Conservation (phyloP, 2,329 filamentous ascomycete genomes). For the Fusarium sp. region DNA sequence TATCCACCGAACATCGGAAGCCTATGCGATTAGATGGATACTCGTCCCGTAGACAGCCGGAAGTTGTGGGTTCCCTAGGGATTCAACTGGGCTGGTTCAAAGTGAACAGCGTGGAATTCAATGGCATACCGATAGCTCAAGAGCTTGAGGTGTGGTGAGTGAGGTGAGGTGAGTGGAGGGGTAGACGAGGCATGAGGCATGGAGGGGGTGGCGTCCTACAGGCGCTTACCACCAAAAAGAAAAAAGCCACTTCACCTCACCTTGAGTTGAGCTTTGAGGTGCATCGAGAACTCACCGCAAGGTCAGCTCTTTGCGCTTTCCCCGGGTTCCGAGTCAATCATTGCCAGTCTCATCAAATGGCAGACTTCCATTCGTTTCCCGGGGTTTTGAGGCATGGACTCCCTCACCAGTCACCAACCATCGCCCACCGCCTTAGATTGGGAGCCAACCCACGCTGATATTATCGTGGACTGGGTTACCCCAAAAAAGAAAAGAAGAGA, state of each 20-base stretch:
- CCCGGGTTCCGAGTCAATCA: slow-evolving; percentile 41
- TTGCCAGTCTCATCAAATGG: slow-evolving; percentile 33
- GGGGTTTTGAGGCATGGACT: slow-evolving; percentile 8
- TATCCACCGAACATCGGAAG: slow-evolving; percentile 44
- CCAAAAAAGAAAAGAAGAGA: slow-evolving; percentile 18
- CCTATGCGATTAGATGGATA: slow-evolving; percentile 27
- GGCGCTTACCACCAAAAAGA: slow-evolving; percentile 45
- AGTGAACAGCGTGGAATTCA: slow-evolving; percentile 29
- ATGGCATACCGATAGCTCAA: slow-evolving; percentile 28
- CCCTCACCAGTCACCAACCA: slow-evolving; percentile 14
- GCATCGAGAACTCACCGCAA: slow-evolving; percentile 36
- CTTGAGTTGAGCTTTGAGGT: slow-evolving; percentile 27
- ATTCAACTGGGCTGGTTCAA: slow-evolving; percentile 18
- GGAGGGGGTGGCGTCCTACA: slow-evolving; percentile 35
- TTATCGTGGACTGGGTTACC: slow-evolving; percentile 1
- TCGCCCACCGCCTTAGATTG: slow-evolving; percentile 20
- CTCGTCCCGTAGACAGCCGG: slow-evolving; percentile 44
- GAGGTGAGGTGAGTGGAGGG: slow-evolving; percentile 35
- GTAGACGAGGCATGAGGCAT: slow-evolving; percentile 10
- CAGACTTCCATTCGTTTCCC: slow-evolving; percentile 23
- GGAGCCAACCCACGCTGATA: slow-evolving; percentile 26
- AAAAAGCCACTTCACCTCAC: slow-evolving; percentile 32
- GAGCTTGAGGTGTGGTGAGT: slow-evolving; percentile 30
- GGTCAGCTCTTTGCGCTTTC: slow-evolving; percentile 27
- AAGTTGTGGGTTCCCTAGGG: slow-evolving; percentile 3